Base-by-base conservation (phyloP, 2,329 filamentous ascomycete genomes). In the Ophiobolus disseminans region DNA sequence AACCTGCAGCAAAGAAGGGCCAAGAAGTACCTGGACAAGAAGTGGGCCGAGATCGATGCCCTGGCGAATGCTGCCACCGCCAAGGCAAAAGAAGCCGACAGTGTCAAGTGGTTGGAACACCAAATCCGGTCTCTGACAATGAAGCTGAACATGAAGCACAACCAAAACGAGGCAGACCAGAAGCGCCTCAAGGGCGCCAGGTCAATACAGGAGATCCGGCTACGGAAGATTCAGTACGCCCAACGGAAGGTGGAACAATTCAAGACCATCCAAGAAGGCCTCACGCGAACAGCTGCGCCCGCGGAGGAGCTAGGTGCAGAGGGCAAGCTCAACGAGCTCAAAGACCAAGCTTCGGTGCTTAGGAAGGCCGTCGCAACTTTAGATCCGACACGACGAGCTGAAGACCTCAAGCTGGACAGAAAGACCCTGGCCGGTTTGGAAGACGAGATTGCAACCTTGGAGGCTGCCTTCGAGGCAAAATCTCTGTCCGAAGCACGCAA, bases 101-200 rank as follows among this genome's bases (percentile, higher is more conserved):
- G 55, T 14, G 40, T 58, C 35, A 58, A 62, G 35, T 66, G 63
- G 63, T 50, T 69, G 21, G 54, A 65, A 45, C 51, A 60, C 16
- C 61, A 65, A 35, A 62, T 67, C 53, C 50, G 54, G 7, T 60
- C 56, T 25, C 47, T 66, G 26, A 47, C 54, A 1, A 41, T 48
- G 16, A 65, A 69, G 48, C 53, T 67, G 9, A 57, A 49, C 36
- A 61, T 61, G 54, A 64, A 60, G 45, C 58, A 62, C 44, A 55
- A 65, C 39, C 63, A 66, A 28, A 59, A 60, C 16, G 58, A 64
- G 17, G 60, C 45, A 10, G 59, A 62, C 48, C 62, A 65, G 36
- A 63, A 59, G 34, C 59, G 61, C 10, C 40, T 69, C 13, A 55
- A 57, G 21, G 52, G 51, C 14, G 59, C 63, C 4, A 60, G 60